phyloP scores from a whole-genome alignment of 148 eudicot species.

The Suaeda aralocaspica region DNA sequence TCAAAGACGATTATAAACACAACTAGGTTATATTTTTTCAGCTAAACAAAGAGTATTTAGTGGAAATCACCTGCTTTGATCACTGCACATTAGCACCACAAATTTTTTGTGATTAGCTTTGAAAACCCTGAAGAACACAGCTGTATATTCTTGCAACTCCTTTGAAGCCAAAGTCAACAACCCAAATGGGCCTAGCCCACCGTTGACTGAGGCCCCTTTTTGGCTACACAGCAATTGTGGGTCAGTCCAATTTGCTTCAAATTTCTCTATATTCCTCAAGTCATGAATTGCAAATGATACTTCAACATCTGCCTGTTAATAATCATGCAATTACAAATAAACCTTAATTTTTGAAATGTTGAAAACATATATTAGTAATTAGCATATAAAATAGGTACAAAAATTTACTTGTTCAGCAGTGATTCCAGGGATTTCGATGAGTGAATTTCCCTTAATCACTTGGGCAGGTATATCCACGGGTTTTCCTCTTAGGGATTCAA shows the following conservation, averaged over 20 bases:
- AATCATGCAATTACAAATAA: no score
- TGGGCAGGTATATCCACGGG: conserved; percentile 9
- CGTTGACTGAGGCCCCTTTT: conserved; percentile 40
- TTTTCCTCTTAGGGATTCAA: conserved; percentile 38
- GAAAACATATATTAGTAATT: no score
- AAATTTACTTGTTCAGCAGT: conserved; percentile 63
- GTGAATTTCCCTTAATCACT: conserved; percentile 37
- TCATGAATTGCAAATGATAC: conserved; percentile 39
- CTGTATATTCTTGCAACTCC: conserved; percentile 51
- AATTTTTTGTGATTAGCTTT: conserved; percentile 30
- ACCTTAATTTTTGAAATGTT: no score
- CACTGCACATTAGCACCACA: conserved; percentile 71
- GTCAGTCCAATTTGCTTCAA: conserved; percentile 45
- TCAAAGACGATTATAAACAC: neutral
- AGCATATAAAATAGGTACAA: no score
- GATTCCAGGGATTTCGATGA: conserved; percentile 37
- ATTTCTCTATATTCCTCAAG: conserved; percentile 31
- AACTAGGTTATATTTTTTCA: no score
- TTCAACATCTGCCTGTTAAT: conserved; percentile 47
- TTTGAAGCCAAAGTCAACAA: conserved; percentile 52
- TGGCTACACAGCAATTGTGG: conserved; percentile 54
- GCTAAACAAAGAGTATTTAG: neutral
- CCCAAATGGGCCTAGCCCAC: conserved; percentile 68
- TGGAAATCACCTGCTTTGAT: conserved; percentile 43
- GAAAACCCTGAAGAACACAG: conserved; percentile 63